phyloP scores from a whole-genome alignment of 306 rosid species.

The Prunus salicina region DNA sequence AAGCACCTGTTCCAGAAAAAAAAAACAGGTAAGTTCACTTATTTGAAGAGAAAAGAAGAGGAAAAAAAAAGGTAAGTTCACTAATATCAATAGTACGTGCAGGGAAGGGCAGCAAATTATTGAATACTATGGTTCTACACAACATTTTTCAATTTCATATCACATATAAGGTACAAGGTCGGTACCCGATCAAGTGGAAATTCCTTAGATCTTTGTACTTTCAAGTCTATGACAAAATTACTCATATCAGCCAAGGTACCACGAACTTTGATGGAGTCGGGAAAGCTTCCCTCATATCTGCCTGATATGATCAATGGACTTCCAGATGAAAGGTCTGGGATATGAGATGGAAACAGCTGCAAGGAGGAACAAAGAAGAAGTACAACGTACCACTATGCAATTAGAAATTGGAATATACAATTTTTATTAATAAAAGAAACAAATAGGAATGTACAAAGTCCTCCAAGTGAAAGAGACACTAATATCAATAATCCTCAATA shows the following conservation, averaged over 20 bases:
- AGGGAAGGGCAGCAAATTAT: background rate
- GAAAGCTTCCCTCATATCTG: slow-evolving; percentile 76
- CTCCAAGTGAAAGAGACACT: slow-evolving; percentile 3
- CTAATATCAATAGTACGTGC: background rate
- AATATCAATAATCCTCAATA: slow-evolving; percentile 1
- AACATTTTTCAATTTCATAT: background rate
- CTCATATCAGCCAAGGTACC: slow-evolving; percentile 78
- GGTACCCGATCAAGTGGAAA: slow-evolving; percentile 70
- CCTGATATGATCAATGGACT: slow-evolving; percentile 83
- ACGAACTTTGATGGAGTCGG: slow-evolving; percentile 50
- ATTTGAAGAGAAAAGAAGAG: background rate
- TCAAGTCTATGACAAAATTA: slow-evolving; percentile 53
- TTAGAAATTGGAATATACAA: slow-evolving; percentile 2
- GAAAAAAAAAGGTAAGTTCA: background rate
- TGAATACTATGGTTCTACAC: background rate
- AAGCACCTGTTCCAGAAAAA: slow-evolving; percentile 56
- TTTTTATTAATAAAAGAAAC: background rate
- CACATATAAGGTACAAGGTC: background rate
- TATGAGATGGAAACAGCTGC: slow-evolving; percentile 71
- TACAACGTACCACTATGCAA: slow-evolving; percentile 7
- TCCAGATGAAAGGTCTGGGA: slow-evolving; percentile 73
- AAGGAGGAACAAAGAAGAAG: slow-evolving; percentile 16
- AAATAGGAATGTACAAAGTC: slow-evolving; percentile 3
- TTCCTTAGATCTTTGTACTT: slow-evolving; percentile 69
- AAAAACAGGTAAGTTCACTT: background rate